These are phyloP conservation scores for Podila verticillata DNA, from an alignment of 192 early-diverging fungal species.

Conservation along the genomic window DNA sequence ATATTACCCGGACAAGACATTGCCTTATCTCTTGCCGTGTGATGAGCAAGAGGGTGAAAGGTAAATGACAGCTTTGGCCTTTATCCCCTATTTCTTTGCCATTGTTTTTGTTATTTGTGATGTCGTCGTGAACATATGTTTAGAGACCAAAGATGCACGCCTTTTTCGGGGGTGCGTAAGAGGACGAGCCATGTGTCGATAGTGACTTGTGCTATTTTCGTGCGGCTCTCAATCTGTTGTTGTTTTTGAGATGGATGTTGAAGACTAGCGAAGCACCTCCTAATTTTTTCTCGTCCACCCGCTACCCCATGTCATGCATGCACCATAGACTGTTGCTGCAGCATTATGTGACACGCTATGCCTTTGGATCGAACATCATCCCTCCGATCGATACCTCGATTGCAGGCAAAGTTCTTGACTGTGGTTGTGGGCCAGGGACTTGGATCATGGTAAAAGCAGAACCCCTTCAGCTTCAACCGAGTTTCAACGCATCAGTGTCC, in stretches of 20 bases:
- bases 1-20: conserved; percentile 42
- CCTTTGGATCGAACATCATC: conserved; percentile 39
- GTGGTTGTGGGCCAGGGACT: conserved; percentile 51
- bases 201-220: no score
- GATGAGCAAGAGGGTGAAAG: conserved; percentile 48
- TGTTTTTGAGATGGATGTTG: no score
- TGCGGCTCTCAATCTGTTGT: no score
- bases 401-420: conserved; percentile 39
- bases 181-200: no score
- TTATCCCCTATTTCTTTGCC: not conserved
- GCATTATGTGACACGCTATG: conserved; percentile 47
- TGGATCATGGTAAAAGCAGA: conserved; percentile 43
- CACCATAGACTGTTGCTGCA: conserved; percentile 25
- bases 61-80: conserved; percentile 15
- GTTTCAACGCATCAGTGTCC: no score
- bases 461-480: not conserved
- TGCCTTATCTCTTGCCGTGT: conserved; percentile 48
- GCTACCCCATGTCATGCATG: no score
- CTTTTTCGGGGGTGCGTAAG: no score
- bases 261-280: not conserved
- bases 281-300: no score
- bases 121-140: no score
- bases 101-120: not conserved
- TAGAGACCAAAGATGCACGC: no score
- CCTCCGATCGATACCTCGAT: conserved; percentile 27